Conservation (phyloP, 352 stramenopile species). For the Aphanomyces cochlioides region DNA sequence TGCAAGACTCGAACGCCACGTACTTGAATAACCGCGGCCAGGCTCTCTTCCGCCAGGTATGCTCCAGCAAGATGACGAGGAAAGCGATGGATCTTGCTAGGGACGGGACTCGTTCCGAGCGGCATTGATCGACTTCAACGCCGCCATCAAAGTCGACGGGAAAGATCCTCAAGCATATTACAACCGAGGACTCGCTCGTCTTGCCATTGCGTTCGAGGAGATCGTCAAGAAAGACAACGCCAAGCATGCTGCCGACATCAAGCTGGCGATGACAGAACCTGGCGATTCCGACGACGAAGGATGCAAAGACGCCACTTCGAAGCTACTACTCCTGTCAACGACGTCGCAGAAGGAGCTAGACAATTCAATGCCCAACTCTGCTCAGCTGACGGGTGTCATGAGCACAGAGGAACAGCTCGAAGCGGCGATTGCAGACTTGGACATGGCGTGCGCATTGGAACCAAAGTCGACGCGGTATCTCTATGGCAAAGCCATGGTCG, state of each 20-base stretch:
- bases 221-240: conserved; percentile 24
- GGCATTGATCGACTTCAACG: conserved; percentile 62
- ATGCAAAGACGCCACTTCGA: not conserved
- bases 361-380: not conserved
- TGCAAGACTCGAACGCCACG: conserved; percentile 53
- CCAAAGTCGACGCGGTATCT: conserved; percentile 47
- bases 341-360: no score
- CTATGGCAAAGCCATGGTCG: conserved; percentile 73
- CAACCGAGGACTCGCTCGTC: conserved; percentile 61
- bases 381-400: conserved; percentile 14
- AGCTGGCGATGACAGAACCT: not conserved
- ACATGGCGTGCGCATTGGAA: conserved; percentile 65
- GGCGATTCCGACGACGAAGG: conserved; percentile 5
- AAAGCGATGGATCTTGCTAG: conserved; percentile 3
- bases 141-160: conserved; percentile 66
- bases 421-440: conserved; percentile 66
- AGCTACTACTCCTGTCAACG: no score
- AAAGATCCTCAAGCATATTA: conserved; percentile 73
- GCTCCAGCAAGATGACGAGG: not conserved
- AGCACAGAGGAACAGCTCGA: conserved; percentile 54
- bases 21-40: conserved; percentile 67
- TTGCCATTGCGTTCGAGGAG: conserved; percentile 56
- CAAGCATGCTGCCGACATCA: not conserved
- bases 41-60: conserved; percentile 64
- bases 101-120: conserved; percentile 36